Base-by-base conservation (phyloP, 1,139 yeast species). In the Taiozyma sp. region DNA sequence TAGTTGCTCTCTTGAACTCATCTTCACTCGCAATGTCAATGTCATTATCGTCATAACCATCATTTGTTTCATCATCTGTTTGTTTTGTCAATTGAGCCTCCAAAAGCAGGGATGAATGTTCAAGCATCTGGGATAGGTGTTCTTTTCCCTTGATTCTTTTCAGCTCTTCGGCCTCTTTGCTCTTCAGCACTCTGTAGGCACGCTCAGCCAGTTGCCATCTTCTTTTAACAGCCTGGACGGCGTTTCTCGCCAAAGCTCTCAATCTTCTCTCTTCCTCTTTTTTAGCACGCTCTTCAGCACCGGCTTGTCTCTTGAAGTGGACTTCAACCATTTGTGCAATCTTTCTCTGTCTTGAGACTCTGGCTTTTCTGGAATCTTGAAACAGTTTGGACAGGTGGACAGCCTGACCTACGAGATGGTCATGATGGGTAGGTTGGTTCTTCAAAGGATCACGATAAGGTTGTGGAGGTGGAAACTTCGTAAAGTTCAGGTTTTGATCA, bases 201-300 rank as follows among this genome's bases (percentile, higher is more conserved):
- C 89, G 91, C 56, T 85, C 88, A 3, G 98, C 99, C 51, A 92
- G 78, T 29, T 76, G 73, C 99, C 99, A 95, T 65, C 96, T 84
- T 65, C 85, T 90, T 70, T 86, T 85, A 10, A 93, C 96, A 39
- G 93, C 92, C 58, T 83, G 85, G 1, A 88, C 84, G 0, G 96
- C 89, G 51, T 83, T 76, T 59, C 91, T 81, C 32, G 97, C 96
- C 38, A 92, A 70, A 52, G 79, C 81, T 52, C 78, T 75, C 55
- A 87, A 74, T 54, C 81, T 81, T 57, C 77, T 87, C 60, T 88
- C 92, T 59, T 82, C 79, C 56, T 87, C 93, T 56, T 82, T 81
- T 22, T 79, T 78, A 54, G 83, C 79, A 55, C 96, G 80, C 58
- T 93, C 98, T 57, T 88, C 91, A 45, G 96, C 96, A 49, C 96